A percentile compares a stretch with the other conserved stretches of the same genome.
These are phyloP conservation scores for Pseudopyricularia javanii DNA, from an alignment of 2,329 filamentous ascomycete genomes.

Conservation along the genomic window DNA sequence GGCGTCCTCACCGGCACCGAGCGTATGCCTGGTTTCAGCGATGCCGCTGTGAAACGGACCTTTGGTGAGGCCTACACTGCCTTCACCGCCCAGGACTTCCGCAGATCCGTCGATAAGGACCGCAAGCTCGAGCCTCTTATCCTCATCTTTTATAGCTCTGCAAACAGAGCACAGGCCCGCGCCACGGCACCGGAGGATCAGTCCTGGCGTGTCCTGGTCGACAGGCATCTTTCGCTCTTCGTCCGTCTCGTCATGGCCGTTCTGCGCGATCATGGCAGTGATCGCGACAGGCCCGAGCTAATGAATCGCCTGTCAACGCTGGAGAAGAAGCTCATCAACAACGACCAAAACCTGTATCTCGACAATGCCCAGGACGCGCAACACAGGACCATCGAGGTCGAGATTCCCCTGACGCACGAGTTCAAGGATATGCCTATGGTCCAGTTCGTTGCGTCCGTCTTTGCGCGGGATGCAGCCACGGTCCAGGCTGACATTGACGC, in stretches of 20 bases:
- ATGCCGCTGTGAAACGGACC: constrained; percentile 80
- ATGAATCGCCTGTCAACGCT: constrained; percentile 65
- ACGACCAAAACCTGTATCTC: constrained; percentile 77
- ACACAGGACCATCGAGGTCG: constrained; percentile 66
- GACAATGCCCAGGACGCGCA: constrained; percentile 43
- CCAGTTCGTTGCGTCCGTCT: constrained; percentile 74
- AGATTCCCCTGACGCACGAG: constrained; percentile 75
- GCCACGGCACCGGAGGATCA: constrained; percentile 68
- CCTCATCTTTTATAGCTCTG: constrained; percentile 91
- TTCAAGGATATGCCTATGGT: constrained; percentile 96
- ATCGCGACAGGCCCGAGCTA: constrained; percentile 74
- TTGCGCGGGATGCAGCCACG: constrained; percentile 65
- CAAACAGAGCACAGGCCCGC: constrained; percentile 74
- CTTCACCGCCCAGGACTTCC: constrained; percentile 78
- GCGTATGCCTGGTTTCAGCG: constrained; percentile 75
- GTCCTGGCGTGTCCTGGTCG: constrained; percentile 81
- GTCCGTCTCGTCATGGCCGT: constrained; percentile 74
- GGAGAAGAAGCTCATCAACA: constrained; percentile 86
- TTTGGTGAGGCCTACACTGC: constrained; percentile 92
- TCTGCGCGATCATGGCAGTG: constrained; percentile 72
- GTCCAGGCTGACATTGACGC: constrained; percentile 81
- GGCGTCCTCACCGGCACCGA: constrained; percentile 74
- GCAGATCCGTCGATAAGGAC: constrained; percentile 88
- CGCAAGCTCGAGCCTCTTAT: constrained; percentile 84
- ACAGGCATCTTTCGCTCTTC: constrained; percentile 89